Evolutionary conservation across 306 rosid species (phyloP).

Genomic region (Lagenaria siceraria): DNA sequence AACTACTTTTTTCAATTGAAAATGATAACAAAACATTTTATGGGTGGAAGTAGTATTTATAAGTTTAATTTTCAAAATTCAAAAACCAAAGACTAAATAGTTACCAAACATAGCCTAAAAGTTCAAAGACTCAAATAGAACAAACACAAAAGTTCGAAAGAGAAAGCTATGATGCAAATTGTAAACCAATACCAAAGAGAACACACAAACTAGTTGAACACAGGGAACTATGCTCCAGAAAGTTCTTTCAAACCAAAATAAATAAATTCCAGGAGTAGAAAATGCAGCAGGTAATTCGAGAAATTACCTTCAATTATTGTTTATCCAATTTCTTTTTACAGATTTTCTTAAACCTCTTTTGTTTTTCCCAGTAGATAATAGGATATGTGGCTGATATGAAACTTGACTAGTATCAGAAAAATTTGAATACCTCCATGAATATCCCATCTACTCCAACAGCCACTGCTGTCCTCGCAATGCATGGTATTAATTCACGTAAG

Average conservation of each 20-base stretch:
- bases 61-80: too few species aligned
- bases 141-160: not conserved
- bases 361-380: not conserved
- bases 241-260: not conserved
- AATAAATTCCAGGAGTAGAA: not conserved
- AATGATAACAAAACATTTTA: too few species aligned
- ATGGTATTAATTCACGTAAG: constrained; percentile 88
- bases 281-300: not conserved
- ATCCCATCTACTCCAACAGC: constrained; percentile 97
- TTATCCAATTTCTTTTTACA: not conserved
- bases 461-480: constrained; percentile 91
- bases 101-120: too few species aligned
- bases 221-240: not conserved
- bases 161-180: not conserved
- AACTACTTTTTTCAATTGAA: too few species aligned
- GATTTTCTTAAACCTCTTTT: not conserved
- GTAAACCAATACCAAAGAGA: not conserved
- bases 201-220: not conserved
- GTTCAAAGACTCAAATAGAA: not conserved
- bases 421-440: constrained; percentile 76
- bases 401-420: not conserved
- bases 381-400: not conserved
- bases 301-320: not conserved
- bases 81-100: too few species aligned
- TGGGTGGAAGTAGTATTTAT: too few species aligned